Conservation (phyloP, 2,329 filamentous ascomycete genomes). For the Fusarium foetens region DNA sequence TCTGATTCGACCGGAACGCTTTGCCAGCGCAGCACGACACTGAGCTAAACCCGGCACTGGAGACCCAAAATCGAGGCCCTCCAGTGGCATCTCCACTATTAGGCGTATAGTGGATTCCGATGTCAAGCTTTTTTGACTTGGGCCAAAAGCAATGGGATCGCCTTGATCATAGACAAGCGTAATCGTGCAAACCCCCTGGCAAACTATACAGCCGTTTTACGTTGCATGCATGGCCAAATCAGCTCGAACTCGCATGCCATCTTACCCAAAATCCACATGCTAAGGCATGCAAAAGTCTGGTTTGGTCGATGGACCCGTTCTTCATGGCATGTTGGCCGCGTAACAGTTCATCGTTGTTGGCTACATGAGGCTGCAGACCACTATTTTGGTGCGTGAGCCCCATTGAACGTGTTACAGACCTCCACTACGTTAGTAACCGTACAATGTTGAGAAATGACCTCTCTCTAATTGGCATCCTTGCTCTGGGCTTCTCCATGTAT, state of each 20-base stretch:
- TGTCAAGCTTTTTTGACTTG: constrained; percentile 18
- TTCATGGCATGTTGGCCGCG: constrained; percentile 28
- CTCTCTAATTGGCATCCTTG: constrained; percentile 19
- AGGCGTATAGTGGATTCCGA: background rate
- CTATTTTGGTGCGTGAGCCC: constrained; percentile 17
- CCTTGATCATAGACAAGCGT: constrained; percentile 8
- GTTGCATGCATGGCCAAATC: constrained; percentile 29
- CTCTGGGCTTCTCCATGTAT: constrained; percentile 23
- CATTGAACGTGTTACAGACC: constrained; percentile 10
- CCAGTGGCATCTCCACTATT: constrained; percentile 28
- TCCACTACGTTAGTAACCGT: constrained; percentile 18
- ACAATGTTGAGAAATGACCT: constrained; percentile 19
- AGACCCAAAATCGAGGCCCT: constrained; percentile 28
- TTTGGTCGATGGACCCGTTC: constrained; percentile 11
- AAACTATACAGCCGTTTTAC: constrained; percentile 11
- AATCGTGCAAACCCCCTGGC: background rate
- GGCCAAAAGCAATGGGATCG: constrained; percentile 14
- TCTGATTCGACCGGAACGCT: constrained; percentile 19
- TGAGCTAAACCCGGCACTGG: constrained; percentile 12
- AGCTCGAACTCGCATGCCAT: constrained; percentile 28
- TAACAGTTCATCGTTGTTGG: constrained; percentile 21
- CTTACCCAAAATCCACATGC: constrained; percentile 13
- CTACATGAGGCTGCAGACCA: constrained; percentile 24
- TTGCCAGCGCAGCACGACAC: constrained; percentile 4
- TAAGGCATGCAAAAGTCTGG: constrained; percentile 26